A percentile compares a stretch with the other conserved stretches of the same genome.
phyloP scores from a whole-genome alignment of 2,329 filamentous ascomycete species.

The Hymenoscyphus occultus region DNA sequence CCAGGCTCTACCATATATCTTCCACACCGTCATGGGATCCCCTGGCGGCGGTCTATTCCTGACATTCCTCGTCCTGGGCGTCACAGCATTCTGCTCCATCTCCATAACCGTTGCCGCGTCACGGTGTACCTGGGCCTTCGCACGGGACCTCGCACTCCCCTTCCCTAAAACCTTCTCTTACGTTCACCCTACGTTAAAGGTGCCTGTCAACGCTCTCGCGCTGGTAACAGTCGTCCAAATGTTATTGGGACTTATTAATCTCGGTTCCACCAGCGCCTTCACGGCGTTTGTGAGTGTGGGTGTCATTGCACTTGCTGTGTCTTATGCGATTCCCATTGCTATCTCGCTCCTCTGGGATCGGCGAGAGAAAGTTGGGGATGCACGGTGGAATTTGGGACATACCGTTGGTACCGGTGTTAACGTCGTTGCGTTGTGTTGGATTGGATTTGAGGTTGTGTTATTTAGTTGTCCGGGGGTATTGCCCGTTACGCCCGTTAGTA shows the following conservation, averaged over 20 bases:
- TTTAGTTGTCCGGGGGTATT: conserved; percentile 62
- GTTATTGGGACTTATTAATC: conserved; percentile 67
- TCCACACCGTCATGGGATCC: conserved; percentile 47
- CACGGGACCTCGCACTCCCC: conserved; percentile 64
- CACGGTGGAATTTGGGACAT: conserved; percentile 56
- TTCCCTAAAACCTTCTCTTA: conserved; percentile 45
- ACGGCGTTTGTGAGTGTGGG: conserved; percentile 69
- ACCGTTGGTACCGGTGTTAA: conserved; percentile 53
- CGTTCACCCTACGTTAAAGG: conserved; percentile 41
- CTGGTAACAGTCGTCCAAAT: conserved; percentile 60
- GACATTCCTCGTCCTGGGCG: conserved; percentile 47
- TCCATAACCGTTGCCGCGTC: conserved; percentile 51
- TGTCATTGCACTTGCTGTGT: conserved; percentile 68
- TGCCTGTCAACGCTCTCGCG: conserved; percentile 42
- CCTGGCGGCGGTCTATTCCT: conserved; percentile 47
- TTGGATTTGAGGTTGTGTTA: conserved; percentile 58
- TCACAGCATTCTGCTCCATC: conserved; percentile 53
- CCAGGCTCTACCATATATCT: conserved; percentile 51
- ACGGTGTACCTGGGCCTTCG: conserved; percentile 67
- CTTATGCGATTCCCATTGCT: conserved; percentile 70
- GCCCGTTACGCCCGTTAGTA: conserved; percentile 55
- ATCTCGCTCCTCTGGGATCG: conserved; percentile 65
- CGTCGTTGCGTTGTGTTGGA: conserved; percentile 53
- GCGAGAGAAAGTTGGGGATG: conserved; percentile 44
- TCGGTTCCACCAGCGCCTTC: conserved; percentile 66